Conservation (phyloP, 176 grass and related monocot species). For the Hordeum marinum region DNA sequence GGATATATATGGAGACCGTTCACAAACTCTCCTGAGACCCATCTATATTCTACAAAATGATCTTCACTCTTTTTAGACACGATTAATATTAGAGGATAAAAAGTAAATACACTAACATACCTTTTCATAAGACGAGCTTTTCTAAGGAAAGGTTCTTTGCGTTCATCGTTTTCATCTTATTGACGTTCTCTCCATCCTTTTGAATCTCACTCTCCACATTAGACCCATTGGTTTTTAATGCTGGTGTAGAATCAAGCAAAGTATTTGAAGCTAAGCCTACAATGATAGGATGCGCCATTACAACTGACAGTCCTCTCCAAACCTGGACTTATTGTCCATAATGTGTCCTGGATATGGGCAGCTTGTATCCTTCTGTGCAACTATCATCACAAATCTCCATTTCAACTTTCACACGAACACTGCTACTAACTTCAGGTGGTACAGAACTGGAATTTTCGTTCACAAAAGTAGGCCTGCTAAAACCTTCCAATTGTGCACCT, state of each 20-base stretch:
- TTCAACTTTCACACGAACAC: slow-evolving; percentile 40
- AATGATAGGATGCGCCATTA: neutral
- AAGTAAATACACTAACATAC: slow-evolving; percentile 30
- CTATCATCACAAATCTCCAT: slow-evolving; percentile 29
- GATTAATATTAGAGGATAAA: slow-evolving; percentile 6
- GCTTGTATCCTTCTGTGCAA: slow-evolving; percentile 25
- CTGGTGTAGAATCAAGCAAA: neutral
- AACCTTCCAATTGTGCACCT: slow-evolving; percentile 18
- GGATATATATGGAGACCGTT: no score
- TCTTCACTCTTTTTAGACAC: slow-evolving; percentile 23
- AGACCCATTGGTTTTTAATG: slow-evolving; percentile 6
- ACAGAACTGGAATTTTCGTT: slow-evolving; percentile 22
- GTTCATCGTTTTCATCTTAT: slow-evolving; percentile 34
- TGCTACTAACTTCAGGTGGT: slow-evolving; percentile 27
- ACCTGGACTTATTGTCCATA: slow-evolving; percentile 31
- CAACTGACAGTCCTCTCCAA: slow-evolving; percentile 20
- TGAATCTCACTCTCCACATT: slow-evolving; percentile 25
- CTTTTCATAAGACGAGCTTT: slow-evolving; percentile 65
- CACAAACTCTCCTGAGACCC: slow-evolving; percentile 49
- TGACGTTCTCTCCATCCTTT: slow-evolving; percentile 24
- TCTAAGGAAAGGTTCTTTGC: slow-evolving; percentile 64
- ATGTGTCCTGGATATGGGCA: slow-evolving; percentile 4
- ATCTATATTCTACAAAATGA: slow-evolving; percentile 42
- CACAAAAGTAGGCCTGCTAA: slow-evolving; percentile 1
- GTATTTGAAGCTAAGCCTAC: slow-evolving; percentile 25